Evolutionary conservation across 805 yeast genomes (phyloP).

Genomic region (Candida yuanshanica): DNA sequence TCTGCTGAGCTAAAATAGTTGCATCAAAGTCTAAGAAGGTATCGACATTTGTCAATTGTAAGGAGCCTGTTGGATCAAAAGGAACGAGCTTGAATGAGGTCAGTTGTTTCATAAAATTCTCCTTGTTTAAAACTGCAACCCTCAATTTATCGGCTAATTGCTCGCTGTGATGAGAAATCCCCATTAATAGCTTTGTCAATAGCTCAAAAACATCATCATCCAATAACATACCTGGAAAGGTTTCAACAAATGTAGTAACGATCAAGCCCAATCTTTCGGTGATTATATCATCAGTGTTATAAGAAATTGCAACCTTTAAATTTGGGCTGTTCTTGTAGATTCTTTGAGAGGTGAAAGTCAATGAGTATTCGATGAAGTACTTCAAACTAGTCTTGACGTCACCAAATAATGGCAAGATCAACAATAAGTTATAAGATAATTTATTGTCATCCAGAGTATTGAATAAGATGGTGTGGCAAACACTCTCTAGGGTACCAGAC

Average conservation of each 20-base stretch:
- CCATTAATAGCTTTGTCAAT: conserved; percentile 47
- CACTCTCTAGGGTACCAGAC: conserved; percentile 61
- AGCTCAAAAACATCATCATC: conserved; percentile 55
- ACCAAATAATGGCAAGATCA: conserved; percentile 51
- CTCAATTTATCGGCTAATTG: conserved; percentile 47
- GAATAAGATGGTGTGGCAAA: conserved; percentile 70
- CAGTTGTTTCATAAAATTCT: conserved; percentile 36
- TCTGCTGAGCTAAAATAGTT: conserved; percentile 51
- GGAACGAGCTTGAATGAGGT: conserved; percentile 21
- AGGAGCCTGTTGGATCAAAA: conserved; percentile 19
- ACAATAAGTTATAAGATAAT: conserved; percentile 37
- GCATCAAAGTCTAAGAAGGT: conserved; percentile 51
- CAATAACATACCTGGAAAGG: conserved; percentile 65
- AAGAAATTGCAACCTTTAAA: conserved; percentile 22
- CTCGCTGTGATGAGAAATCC: conserved; percentile 43
- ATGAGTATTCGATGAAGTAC: conserved; percentile 38
- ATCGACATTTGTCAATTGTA: conserved; percentile 29
- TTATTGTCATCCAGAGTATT: conserved; percentile 36
- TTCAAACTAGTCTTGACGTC: conserved; percentile 39
- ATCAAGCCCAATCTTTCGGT: conserved; percentile 48
- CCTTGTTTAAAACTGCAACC: conserved; percentile 44
- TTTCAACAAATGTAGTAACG: conserved; percentile 48
- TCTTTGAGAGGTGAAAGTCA: conserved; percentile 27
- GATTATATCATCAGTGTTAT: conserved; percentile 33
- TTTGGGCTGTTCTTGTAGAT: conserved; percentile 13